Percentiles rank a stretch among this genome's conserved stretches.
Conservation (phyloP, 139 green algal species). For the Chlamydomonas schloesseri region DNA sequence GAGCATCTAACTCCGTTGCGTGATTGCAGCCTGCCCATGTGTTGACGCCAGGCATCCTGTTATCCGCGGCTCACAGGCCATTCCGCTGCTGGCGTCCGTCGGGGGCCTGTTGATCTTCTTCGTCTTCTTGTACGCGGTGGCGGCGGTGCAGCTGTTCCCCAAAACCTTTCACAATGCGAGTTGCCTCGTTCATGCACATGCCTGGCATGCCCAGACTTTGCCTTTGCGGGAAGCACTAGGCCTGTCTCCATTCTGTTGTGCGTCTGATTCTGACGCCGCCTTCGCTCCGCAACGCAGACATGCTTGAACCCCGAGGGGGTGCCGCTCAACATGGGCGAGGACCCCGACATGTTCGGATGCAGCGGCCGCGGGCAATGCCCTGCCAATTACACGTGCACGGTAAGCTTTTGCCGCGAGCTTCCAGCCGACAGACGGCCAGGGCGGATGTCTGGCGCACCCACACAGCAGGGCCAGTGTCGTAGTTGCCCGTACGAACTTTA, state of each 20-base stretch:
- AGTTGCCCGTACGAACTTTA: too few relatives aligned
- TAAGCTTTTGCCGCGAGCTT: too few relatives aligned
- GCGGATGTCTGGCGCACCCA: too few relatives aligned
- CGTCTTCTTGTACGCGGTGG: slow-evolving; percentile 81
- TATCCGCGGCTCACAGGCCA: slow-evolving; percentile 80
- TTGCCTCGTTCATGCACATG: background rate
- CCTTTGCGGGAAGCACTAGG: too few relatives aligned
- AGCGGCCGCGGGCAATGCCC: slow-evolving; percentile 30
- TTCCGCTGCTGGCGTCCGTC: slow-evolving; percentile 78
- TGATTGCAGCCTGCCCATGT: too few relatives aligned
- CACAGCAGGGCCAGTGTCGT: too few relatives aligned
- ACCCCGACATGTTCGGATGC: slow-evolving; percentile 60
- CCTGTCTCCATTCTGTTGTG: too few relatives aligned
- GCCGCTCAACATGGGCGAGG: slow-evolving; percentile 34
- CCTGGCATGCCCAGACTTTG: too few relatives aligned
- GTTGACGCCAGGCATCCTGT: too few relatives aligned
- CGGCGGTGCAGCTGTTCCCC: slow-evolving; percentile 67
- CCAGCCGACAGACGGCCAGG: too few relatives aligned
- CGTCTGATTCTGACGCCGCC: too few relatives aligned
- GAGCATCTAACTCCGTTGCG: background rate
- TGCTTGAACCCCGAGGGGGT: slow-evolving; percentile 11
- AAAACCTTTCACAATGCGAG: slow-evolving; percentile 68
- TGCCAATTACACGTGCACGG: slow-evolving; percentile 43
- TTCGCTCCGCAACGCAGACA: background rate
- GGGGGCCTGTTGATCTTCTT: slow-evolving; percentile 78